Conservation (phyloP, 805 yeast genomes). For the Cyberlindnera bimundalis region DNA sequence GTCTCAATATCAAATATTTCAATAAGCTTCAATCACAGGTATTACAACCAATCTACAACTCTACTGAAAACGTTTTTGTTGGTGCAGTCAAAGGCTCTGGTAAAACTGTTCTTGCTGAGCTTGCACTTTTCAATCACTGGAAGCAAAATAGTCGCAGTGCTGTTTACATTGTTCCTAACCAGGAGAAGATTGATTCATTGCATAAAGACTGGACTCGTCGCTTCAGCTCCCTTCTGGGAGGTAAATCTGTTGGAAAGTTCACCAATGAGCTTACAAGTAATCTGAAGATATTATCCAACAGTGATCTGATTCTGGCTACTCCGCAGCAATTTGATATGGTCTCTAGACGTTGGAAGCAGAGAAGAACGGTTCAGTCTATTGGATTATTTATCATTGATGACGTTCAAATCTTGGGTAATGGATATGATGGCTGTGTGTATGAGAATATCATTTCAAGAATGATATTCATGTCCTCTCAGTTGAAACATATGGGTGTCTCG, state of each 20-base stretch:
- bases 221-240: conserved; percentile 49
- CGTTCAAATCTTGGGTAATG: conserved; percentile 60
- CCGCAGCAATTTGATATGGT: conserved; percentile 73
- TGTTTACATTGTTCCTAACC: conserved; percentile 65
- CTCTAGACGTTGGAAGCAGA: conserved; percentile 79
- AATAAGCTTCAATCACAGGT: conserved; percentile 74
- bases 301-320: conserved; percentile 72
- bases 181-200: conserved; percentile 48
- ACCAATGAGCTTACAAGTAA: conserved; percentile 52
- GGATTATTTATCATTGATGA: conserved; percentile 73
- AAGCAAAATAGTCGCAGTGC: conserved; percentile 63
- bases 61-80: conserved; percentile 57
- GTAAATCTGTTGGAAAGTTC: conserved; percentile 53
- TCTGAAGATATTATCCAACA: conserved; percentile 48
- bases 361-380: conserved; percentile 64
- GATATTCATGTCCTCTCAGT: conserved; percentile 66
- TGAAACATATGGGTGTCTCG: conserved; percentile 35
- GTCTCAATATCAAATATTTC: conserved; percentile 50
- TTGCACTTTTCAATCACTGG: conserved; percentile 75
- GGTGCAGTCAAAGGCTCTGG: conserved; percentile 79
- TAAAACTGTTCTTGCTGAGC: conserved; percentile 65
- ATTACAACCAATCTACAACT: conserved; percentile 54
- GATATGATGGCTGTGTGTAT: conserved; percentile 55
- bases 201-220: conserved; percentile 49
- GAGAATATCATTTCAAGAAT: conserved; percentile 71